Evolutionary conservation across 1,284 basidiomycete genomes (phyloP), one percentile per base, ranked within the genome.

Genomic region (Tremellales sp.): DNA sequence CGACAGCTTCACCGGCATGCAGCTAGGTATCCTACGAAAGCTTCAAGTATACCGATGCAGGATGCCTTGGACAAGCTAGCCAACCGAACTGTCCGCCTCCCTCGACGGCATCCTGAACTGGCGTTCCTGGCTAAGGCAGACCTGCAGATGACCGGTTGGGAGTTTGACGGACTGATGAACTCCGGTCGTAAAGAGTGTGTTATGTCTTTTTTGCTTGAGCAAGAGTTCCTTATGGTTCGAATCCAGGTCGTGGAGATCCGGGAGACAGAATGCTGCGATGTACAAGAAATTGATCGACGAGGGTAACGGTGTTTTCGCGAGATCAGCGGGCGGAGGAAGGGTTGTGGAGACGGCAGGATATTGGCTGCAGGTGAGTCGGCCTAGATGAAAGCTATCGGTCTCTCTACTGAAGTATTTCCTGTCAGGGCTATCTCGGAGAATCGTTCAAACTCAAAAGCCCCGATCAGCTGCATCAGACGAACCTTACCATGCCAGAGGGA

Each of bases 1-100:
- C 14, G 34, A 18, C 51, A 90, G 87, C 71, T 93, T n/a, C 84
- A 92, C 71, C 76, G 89, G 9, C 90, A 93, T 60, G 86, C 87
- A 1, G 82, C 86, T 1, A 78, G 90, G 26, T 90, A 79, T 56
- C 90, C 89, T 0, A 89, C 87, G 0, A 58, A 67, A 0, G 73
- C 73, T 5, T 77, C 81, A 0, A 67, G 75, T 0, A 60, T 61
- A 10, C 56, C 58, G 3, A 83, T 88, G n/a, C 47, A 71, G 27
- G 48, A 64, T 0, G 78, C 83, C 0, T 55, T 74, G 8, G 45
- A 39, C 10, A 73, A 74, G 56, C 41, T 76, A 16, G 51, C 5
- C 41, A 65, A n/a, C 78, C 76, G 62, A 71, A 71, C 0, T 74
- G 52, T 58, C 21, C 47, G 43, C 14, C 24, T 54, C 3, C 62